Base-by-base conservation (phyloP, 2,329 filamentous ascomycete species). In the Dendrostoma leiphaemia region DNA sequence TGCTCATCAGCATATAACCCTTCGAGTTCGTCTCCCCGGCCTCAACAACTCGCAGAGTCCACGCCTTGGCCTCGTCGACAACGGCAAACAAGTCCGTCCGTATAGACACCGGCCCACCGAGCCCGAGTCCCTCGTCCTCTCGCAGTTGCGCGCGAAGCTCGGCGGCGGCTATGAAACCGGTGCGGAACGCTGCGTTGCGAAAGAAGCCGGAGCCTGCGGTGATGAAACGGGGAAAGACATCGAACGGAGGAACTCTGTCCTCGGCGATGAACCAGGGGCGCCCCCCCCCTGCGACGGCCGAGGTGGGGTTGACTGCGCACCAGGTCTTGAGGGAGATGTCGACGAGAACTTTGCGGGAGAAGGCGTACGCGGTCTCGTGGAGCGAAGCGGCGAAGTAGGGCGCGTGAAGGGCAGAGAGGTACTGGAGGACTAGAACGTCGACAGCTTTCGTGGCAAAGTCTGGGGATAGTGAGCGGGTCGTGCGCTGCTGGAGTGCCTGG, bases 351-450 rank as follows among this genome's bases (percentile, higher is more conserved):
- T 56, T 56, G n/a, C 53, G 23, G 8, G 56, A 81, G 63, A 79
- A 82, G 63, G 79, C 79, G 57, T 75, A 81, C 1, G 71, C 69
- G 0, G 77, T 75, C 35, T 81, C 71, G 1, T 71, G 65, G 12
- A 73, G 68, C 0, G 78, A 74, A 13, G 70, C 67, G 6, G 66
- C 63, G 24, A 79, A 69, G 65, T 76, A 75, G 0, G 75, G 75
- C 34, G 80, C 76, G 58, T 86, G 82, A 0, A 86, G 73, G 0
- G 76, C 73, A 12, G 84, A 69, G 60, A 79, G 76, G 58, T 72
- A 77, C 21, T 74, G 74, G 50, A 78, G 75, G 3, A 74, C 65
- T 51, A 74, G 64, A 48, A 76, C 65, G 53, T 79, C 75, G 1
- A 70, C 68, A 6, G 77, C 56, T 1, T 71, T 69, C 8, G 73